A percentile compares a stretch with the other conserved stretches of the same genome.
Conservation (phyloP, 1,139 yeast genomes). For the Kluyveromyces sp. region DNA sequence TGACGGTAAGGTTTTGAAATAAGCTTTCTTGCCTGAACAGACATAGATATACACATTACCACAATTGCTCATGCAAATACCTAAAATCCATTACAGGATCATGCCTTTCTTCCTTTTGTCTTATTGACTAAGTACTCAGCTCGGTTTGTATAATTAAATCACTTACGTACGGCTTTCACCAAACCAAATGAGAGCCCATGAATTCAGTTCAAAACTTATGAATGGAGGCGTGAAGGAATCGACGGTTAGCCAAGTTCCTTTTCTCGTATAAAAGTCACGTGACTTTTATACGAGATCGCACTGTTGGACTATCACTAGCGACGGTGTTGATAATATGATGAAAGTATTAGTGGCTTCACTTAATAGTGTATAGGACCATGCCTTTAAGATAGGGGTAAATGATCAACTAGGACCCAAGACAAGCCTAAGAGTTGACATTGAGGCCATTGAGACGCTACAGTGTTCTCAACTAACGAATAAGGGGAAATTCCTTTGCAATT, state of each 20-base stretch:
- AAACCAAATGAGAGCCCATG: neutral
- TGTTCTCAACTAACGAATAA: neutral
- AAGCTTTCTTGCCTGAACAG: constrained; percentile 19
- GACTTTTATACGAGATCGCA: neutral
- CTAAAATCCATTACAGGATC: neutral
- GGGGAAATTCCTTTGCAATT: neutral
- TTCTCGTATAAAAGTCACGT: too few relatives aligned
- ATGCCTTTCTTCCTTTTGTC: neutral
- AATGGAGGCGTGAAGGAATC: too few relatives aligned
- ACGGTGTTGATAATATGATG: neutral
- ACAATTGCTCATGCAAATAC: neutral
- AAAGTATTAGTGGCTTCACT: neutral
- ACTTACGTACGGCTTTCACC: constrained; percentile 4
- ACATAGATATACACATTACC: neutral
- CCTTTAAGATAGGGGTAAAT: neutral
- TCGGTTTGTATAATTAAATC: constrained; percentile 5
- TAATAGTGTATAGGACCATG: neutral
- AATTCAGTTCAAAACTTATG: neutral
- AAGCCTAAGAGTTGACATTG: neutral
- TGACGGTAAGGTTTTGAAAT: constrained; percentile 82
- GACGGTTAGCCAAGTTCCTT: too few relatives aligned
- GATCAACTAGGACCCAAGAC: neutral
- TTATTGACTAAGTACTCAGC: neutral
- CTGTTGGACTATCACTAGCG: neutral
- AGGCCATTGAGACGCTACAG: neutral